A percentile compares a stretch with the other conserved stretches of the same genome.
These are phyloP conservation scores for Penicillium sp. DNA, from an alignment of 2,329 filamentous ascomycete genomes.

Conservation along the genomic window DNA sequence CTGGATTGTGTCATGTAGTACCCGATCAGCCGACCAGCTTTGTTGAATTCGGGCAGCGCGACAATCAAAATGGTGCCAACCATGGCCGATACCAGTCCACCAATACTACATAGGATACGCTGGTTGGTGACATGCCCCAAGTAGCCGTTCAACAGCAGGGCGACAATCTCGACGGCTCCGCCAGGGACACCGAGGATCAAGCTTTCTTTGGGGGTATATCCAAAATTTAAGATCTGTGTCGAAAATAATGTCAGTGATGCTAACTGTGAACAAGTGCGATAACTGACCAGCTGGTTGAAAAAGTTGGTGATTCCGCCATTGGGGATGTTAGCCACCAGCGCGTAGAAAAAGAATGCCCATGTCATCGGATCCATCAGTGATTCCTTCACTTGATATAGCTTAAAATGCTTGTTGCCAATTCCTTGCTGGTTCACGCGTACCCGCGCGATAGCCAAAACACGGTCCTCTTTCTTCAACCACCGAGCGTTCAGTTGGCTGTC, in stretches of 20 bases:
- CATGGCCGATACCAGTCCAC: slow-evolving; percentile 50
- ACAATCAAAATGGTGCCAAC: slow-evolving; percentile 61
- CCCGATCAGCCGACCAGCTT: slow-evolving; percentile 54
- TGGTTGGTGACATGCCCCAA: slow-evolving; percentile 54
- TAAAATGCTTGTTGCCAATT: slow-evolving; percentile 64
- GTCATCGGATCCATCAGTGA: slow-evolving; percentile 54
- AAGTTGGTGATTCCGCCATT: slow-evolving; percentile 58
- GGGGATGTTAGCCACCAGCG: slow-evolving; percentile 52
- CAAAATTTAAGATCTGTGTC: slow-evolving; percentile 54
- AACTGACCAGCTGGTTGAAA: slow-evolving; percentile 50
- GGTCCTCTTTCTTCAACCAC: slow-evolving; percentile 61
- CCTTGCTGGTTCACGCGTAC: slow-evolving; percentile 71
- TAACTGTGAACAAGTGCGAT: background rate
- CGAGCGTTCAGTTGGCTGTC: slow-evolving; percentile 57
- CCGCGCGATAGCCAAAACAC: slow-evolving; percentile 62
- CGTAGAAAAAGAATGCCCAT: slow-evolving; percentile 56
- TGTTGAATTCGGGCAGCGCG: slow-evolving; percentile 54
- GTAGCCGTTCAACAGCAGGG: slow-evolving; percentile 51
- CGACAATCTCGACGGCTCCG: slow-evolving; percentile 59
- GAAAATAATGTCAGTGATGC: background rate
- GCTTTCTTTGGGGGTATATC: slow-evolving; percentile 57
- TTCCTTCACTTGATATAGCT: slow-evolving; percentile 59
- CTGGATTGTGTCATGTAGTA: slow-evolving; percentile 61
- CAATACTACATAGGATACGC: slow-evolving; percentile 52
- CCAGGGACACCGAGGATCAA: slow-evolving; percentile 61